Evolutionary conservation across 306 rosid species (phyloP).

Genomic region (Macrotyloma uniflorum): DNA sequence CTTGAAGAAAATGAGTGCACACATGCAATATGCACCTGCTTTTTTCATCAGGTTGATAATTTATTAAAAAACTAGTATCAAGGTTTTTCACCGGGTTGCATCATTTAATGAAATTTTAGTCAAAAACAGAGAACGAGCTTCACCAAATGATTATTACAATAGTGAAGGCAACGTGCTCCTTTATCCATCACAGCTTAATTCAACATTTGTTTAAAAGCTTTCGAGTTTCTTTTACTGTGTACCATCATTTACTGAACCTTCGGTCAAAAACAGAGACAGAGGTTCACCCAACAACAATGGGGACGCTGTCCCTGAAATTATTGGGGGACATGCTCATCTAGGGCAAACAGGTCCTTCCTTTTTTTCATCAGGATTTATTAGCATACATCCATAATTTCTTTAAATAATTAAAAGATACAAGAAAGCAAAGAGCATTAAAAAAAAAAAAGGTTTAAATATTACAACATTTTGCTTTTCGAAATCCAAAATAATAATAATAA

Average conservation of each 20-base stretch:
- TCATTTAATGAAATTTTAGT: conserved; percentile 75
- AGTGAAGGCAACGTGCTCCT: conserved; percentile 52
- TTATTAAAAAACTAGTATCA: too few species aligned
- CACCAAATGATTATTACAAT: conserved; percentile 62
- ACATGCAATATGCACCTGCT: too few species aligned
- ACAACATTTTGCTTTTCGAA: too few species aligned
- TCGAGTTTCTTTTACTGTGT: too few species aligned
- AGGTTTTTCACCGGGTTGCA: conserved; percentile 38
- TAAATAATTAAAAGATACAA: too few species aligned
- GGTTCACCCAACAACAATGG: conserved; percentile 81
- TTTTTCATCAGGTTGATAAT: conserved; percentile 44
- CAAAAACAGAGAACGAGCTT: conserved; percentile 55
- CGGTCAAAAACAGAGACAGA: conserved; percentile 27
- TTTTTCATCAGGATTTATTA: not conserved
- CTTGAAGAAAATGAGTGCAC: too few species aligned
- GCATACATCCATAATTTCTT: too few species aligned
- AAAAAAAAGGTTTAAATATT: too few species aligned
- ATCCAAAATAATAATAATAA: not conserved
- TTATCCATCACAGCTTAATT: too few species aligned
- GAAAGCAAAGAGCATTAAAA: too few species aligned
- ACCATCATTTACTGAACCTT: too few species aligned
- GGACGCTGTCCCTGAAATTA: conserved; percentile 49
- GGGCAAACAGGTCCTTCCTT: conserved; percentile 35
- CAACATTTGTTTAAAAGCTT: too few species aligned
- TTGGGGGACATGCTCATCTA: conserved; percentile 46